Evolutionary conservation across 1,284 basidiomycete genomes (phyloP), one percentile per base, ranked within the genome.

Genomic region (Neonothopanus nambi): DNA sequence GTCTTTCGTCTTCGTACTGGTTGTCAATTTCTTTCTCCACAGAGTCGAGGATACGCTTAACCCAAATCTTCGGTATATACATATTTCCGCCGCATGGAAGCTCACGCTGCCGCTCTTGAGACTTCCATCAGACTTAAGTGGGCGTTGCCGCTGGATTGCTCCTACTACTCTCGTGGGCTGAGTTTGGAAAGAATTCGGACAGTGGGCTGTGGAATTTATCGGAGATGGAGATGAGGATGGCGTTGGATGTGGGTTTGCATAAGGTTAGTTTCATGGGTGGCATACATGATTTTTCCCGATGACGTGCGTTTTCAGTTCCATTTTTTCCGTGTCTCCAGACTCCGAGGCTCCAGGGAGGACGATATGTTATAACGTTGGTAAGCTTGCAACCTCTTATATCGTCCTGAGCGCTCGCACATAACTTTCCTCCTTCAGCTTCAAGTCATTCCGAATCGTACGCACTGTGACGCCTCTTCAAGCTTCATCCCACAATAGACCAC

Each of bases 31-130:
- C 30, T 5, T 28, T 28, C 11, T 33, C 8, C 9, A 9, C 9
- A 33, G 30, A 33, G 9, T 33, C 30, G 13, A 33, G 30, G 30
- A 13, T 33, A 33, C 8, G 13, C 30, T 13, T 37, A 35, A 44
- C 12, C 48, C 15, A 35, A 68, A 55, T 69, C 69, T 9, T 65
- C 69, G 1, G 70, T 72, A 0, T 75, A 73, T n/a, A n/a, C n/a
- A n/a, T 55, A 68, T 74, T 42, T 69, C 72, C n/a, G 73, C 72
- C 58, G 73, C 73, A 0, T 70, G 74, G 55, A 69, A 73, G 43
- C 61, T 75, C 3, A 62, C 73, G 26, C 64, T 71, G 3, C 72
- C 73, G 1, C 61, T 74, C 1, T 51, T 76, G 18, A 71, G 73
- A 38, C 61, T 76, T 3, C 74, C 74, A 0, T 67, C 72, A n/a